Evolutionary conservation across 495 filamentous ascomycete species (phyloP), one percentile per base, ranked within the genome.

Genomic region (Talaromyces trachyspermus): DNA sequence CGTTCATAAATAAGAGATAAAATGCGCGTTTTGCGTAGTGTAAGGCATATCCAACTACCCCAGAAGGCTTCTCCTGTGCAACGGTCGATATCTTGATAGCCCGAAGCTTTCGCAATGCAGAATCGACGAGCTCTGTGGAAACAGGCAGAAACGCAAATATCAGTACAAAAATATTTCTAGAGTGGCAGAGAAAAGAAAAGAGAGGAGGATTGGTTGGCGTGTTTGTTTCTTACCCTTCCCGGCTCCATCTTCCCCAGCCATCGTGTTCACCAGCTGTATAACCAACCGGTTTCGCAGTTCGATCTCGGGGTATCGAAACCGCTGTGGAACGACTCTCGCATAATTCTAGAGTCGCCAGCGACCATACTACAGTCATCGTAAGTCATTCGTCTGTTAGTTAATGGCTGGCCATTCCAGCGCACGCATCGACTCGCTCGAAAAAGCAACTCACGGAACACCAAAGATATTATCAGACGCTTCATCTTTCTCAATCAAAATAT

Each of bases 1-100:
- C 64, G 46, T 78, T 78, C 62, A 77, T 61, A 44, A 78, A 77
- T 24, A 78, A 54, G 22, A 76, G 51, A 18, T 67, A 63, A 49
- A 76, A 73, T 5, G 57, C 61, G 57, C 70, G 58, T 49, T 70
- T 66, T 45, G 66, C 66, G 49, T 76, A 78, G 52, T 78, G 57
- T 38, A 66, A 49, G n/a, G 59, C 59, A 47, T 73, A 64, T 12
- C 72, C 70, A 2, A 74, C 14, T 7, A 77, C 30, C n/a, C 75
- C 70, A 12, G 61, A 66, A 5, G 65, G 61, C 52, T 69, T 71
- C 1, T 74, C 66, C 14, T 53, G 29, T 6, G 56, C 33, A 8
- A 49, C 37, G 24, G 55, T 35, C 5, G 62, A 41, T 15, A 65
- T 55, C 23, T 70, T 64, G 7, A 58, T 30, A 17, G 54, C 54